A percentile compares a stretch with the other conserved stretches of the same genome.
Evolutionary conservation across 106 monocot genomes (phyloP).

Genomic region (Dendrobium catenatum): DNA sequence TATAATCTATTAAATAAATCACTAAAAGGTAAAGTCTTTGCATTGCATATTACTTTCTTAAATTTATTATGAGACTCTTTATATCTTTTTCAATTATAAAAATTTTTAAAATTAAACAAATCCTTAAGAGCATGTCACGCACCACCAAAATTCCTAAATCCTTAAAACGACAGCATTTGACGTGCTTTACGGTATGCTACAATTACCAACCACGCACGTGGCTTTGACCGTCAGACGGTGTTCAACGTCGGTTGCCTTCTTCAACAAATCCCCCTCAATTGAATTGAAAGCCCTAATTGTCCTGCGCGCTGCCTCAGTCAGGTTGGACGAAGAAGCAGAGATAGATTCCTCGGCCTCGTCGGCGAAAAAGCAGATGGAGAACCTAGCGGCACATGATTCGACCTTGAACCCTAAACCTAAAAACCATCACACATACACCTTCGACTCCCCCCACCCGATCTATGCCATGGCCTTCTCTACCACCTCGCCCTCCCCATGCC

Average conservation of each 20-base stretch:
- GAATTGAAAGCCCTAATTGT: not conserved
- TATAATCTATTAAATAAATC: too few species aligned
- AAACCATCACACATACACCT: slow-evolving; percentile 50
- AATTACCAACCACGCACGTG: not conserved
- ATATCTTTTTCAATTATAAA: too few species aligned
- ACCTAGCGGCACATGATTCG: not conserved
- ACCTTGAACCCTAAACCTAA: not conserved
- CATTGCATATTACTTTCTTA: too few species aligned
- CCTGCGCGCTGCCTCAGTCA: not conserved
- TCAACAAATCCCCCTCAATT: not conserved
- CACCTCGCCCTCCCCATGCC: slow-evolving; percentile 33
- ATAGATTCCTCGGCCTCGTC: not conserved
- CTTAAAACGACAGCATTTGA: too few species aligned
- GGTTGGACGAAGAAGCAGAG: not conserved
- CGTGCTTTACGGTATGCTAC: too few species aligned
- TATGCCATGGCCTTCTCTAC: slow-evolving; percentile 90
- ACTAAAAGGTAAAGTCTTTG: too few species aligned
- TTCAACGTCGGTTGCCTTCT: not conserved
- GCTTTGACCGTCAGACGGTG: not conserved
- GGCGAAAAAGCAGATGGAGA: not conserved
- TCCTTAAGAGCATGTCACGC: too few species aligned
- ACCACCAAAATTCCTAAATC: too few species aligned
- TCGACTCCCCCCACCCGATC: slow-evolving; percentile 72
- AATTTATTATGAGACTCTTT: too few species aligned
- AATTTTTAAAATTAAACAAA: too few species aligned